Base-by-base conservation (phyloP, 352 stramenopile genomes). In the Phytophthora hibernalis region DNA sequence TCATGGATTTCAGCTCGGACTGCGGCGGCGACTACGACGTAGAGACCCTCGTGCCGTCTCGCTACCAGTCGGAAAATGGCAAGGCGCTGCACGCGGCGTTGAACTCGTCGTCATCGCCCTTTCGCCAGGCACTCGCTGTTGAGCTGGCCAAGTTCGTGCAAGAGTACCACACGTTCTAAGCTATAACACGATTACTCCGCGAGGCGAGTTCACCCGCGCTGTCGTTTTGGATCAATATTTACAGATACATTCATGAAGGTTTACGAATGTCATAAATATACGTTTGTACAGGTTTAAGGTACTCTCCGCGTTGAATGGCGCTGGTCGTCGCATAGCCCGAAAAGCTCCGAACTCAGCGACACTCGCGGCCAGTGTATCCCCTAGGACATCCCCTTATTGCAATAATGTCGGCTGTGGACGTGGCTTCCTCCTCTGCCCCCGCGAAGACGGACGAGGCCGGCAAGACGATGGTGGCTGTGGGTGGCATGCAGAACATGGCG, bases 401-500 rank as follows among this genome's bases (percentile, higher is more conserved):
- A 20, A 54, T 30, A 16, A 80, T 80, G 72, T 65, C 68, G 49
- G 43, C 68, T 51, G 60, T 77, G 43, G 65, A 68, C 40, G 60
- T 77, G 26, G 52, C 54, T 56, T 57, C 65, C 38, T 68, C 61
- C 38, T 70, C 65, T 18, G 67, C 70, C 9, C 31, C 67, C 12
- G 21, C 44, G 16, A 35, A 72, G 59, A 68, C 54, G 48, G 59
- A 74, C 4, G 62, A 79, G 20, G 66, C 61, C 5, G 74, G 74
- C n/a, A 70, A 79, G 62, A 82, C 79, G 69, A 91, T 96, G 85
- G 83, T 96, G 59, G 73, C 80, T n/a, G 44, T 96, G 44, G 87
- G 87, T 22, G 87, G 87, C 42, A 90, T 92, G 76, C 87, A 96
- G 72, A 96, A 96, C 74, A 96, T 92, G 85, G 87, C 85, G 53